Conservation (phyloP, 2,329 filamentous ascomycete genomes). For the Sclerotiophoma versabilis region DNA sequence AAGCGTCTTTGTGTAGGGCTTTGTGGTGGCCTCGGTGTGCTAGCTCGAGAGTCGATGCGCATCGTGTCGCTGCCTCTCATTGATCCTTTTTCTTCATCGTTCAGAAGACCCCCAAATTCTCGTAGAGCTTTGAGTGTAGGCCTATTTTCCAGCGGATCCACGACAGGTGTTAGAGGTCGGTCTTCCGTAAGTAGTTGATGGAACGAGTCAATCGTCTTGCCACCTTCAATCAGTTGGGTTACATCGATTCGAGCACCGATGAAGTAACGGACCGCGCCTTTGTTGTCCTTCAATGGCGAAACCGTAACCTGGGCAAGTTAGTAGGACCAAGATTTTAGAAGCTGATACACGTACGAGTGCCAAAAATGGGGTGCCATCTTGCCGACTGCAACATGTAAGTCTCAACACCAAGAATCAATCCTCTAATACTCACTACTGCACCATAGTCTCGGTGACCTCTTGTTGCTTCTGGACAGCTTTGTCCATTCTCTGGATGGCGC, state of each 20-base stretch:
- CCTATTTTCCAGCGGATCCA: constrained; percentile 24
- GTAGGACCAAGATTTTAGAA: background rate
- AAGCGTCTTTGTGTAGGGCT: constrained; percentile 39
- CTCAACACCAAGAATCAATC: background rate
- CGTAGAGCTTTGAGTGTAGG: constrained; percentile 29
- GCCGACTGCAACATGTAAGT: constrained; percentile 53
- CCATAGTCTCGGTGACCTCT: constrained; percentile 73
- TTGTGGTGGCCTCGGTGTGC: constrained; percentile 59
- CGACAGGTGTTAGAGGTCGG: constrained; percentile 6
- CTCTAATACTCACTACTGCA: constrained; percentile 66
- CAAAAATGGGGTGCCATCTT: constrained; percentile 75
- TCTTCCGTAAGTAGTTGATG: constrained; percentile 53
- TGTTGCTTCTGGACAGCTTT: constrained; percentile 66
- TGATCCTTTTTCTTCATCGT: constrained; percentile 51
- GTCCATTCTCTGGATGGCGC: constrained; percentile 66
- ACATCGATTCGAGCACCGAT: constrained; percentile 76
- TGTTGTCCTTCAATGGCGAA: constrained; percentile 70
- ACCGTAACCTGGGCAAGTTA: constrained; percentile 57
- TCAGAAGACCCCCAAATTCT: constrained; percentile 40
- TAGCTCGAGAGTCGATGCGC: constrained; percentile 61
- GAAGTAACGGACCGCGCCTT: constrained; percentile 69
- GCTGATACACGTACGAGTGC: constrained; percentile 61
- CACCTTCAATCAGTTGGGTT: constrained; percentile 70
- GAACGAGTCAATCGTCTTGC: constrained; percentile 68
- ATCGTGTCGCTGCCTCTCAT: constrained; percentile 69